These are phyloP conservation scores for Paraconiothyrium brasiliense DNA, from an alignment of 2,329 filamentous ascomycete species.

Conservation along the genomic window DNA sequence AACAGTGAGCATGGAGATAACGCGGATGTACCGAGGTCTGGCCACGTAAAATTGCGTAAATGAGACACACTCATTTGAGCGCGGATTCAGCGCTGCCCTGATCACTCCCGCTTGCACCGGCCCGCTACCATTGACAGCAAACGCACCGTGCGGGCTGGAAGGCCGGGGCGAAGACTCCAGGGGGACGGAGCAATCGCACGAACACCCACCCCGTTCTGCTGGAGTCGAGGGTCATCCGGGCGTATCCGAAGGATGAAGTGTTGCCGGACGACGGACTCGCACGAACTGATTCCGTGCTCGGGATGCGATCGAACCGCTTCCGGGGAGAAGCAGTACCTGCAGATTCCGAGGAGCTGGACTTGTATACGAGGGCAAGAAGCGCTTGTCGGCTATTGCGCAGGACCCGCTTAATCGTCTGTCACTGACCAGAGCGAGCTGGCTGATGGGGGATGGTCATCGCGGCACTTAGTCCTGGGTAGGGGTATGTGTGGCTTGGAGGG, in stretches of 20 bases:
- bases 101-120: background rate
- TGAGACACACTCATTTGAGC: background rate
- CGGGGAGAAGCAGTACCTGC: background rate
- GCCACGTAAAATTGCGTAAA: background rate
- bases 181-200: background rate
- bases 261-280: background rate
- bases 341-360: background rate
- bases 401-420: background rate
- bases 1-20: background rate
- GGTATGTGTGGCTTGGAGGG: background rate
- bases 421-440: background rate
- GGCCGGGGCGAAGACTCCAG: background rate
- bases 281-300: background rate
- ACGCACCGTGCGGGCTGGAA: background rate
- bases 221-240: background rate
- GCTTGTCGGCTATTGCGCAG: background rate
- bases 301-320: background rate
- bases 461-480: background rate
- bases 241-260: background rate
- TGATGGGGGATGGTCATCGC: background rate
- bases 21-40: background rate
- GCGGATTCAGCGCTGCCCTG: background rate
- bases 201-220: background rate
- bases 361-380: background rate
- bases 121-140: background rate